A percentile compares a stretch with the other conserved stretches of the same genome.
phyloP scores from a whole-genome alignment of 345 rosid species.

The Syzygium oleosum region DNA sequence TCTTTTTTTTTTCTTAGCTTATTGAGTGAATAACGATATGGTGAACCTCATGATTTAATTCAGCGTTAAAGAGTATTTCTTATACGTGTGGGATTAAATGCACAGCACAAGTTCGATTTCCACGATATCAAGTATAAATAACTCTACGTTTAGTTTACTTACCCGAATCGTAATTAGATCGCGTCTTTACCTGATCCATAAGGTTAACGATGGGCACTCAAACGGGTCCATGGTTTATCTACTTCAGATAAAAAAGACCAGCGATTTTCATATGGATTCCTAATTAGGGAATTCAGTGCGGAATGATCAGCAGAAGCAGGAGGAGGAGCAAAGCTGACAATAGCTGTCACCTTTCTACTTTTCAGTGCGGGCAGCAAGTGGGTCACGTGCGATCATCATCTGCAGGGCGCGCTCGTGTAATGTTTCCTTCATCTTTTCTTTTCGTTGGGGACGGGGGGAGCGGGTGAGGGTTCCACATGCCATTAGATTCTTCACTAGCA shows the following conservation, averaged over 20 bases:
- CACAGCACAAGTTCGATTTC: neutral
- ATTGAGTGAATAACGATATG: accelerated
- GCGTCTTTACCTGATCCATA: neutral
- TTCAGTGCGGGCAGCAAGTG: neutral
- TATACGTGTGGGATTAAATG: neutral
- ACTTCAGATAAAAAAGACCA: neutral
- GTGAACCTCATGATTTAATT: neutral
- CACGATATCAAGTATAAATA: neutral
- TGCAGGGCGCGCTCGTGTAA: neutral
- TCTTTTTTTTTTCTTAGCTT: neutral
- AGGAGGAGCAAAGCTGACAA: neutral
- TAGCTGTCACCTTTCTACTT: neutral
- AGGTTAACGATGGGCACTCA: neutral
- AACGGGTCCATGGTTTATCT: neutral
- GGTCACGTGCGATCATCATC: neutral
- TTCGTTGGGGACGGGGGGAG: neutral
- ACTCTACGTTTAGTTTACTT: accelerated
- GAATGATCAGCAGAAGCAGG: neutral
- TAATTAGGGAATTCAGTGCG: neutral
- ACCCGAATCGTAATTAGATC: accelerated
- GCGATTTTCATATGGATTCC: neutral
- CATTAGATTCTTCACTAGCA: neutral
- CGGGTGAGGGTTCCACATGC: neutral
- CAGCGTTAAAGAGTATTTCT: neutral
- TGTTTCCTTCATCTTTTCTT: neutral